These are phyloP conservation scores for Rasamsonia emersonii DNA, from an alignment of 2,329 filamentous ascomycete genomes.

Conservation along the genomic window DNA sequence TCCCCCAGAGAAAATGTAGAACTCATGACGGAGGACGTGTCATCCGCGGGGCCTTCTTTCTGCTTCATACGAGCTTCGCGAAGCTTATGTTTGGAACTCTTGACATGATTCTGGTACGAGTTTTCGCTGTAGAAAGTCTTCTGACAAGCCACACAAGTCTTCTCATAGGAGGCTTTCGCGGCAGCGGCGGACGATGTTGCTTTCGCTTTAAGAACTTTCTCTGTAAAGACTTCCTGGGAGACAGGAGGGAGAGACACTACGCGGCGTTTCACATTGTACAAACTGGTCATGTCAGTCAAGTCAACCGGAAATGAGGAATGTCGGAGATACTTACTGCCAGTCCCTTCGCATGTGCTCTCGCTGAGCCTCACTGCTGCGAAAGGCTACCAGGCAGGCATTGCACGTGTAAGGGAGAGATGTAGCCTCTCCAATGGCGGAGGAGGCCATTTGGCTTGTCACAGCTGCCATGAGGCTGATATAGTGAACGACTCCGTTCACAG, in stretches of 20 bases:
- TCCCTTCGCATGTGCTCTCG: constrained; percentile 95
- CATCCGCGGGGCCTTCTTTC: constrained; percentile 46
- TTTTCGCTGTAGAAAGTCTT: constrained; percentile 97
- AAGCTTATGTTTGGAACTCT: constrained; percentile 79
- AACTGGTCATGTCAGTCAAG: constrained; percentile 41
- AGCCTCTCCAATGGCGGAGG: constrained; percentile 24
- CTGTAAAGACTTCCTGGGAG: constrained; percentile 84
- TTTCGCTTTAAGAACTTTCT: constrained; percentile 89
- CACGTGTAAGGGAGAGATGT: constrained; percentile 83
- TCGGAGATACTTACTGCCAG: constrained; percentile 69
- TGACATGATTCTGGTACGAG: constrained; percentile 85
- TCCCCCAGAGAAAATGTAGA: constrained; percentile 88
- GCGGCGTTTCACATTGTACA: constrained; percentile 93
- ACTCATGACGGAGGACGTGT: constrained; percentile 74
- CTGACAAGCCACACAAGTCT: constrained; percentile 68
- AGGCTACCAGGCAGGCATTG: constrained; percentile 96
- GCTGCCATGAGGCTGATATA: no score
- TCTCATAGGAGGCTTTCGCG: constrained; percentile 82
- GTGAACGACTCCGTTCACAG: no score
- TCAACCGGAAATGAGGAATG: constrained; percentile 1
- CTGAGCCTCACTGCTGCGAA: constrained; percentile 87
- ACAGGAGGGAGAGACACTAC: constrained; percentile 86
- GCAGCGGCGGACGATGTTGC: constrained; percentile 76
- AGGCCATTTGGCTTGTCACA: constrained; percentile 20
- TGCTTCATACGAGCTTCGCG: constrained; percentile 48